phyloP scores from a whole-genome alignment of 495 filamentous ascomycete species.

The Bombardia bombarda region DNA sequence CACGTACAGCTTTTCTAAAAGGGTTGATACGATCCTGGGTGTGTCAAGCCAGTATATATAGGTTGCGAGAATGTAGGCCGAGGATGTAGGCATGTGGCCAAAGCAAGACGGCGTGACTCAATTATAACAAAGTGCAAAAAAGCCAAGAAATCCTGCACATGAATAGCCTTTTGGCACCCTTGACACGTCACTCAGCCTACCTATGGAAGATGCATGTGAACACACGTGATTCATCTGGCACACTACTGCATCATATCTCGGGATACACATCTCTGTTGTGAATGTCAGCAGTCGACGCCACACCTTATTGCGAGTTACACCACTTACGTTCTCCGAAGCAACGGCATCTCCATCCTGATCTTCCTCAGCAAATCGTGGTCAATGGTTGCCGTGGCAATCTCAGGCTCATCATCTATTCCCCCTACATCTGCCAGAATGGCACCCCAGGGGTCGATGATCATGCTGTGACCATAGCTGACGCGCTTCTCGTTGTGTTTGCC shows the following conservation, averaged over 20 bases:
- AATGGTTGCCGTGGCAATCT: slow-evolving; percentile 41
- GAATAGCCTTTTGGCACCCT: too few relatives aligned
- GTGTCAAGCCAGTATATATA: too few relatives aligned
- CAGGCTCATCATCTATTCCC: slow-evolving; percentile 33
- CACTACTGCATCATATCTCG: slow-evolving; percentile 8
- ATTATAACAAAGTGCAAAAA: too few relatives aligned
- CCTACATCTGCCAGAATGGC: slow-evolving; percentile 58
- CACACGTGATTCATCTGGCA: background rate
- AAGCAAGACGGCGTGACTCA: too few relatives aligned
- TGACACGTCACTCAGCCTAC: too few relatives aligned
- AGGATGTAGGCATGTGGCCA: too few relatives aligned
- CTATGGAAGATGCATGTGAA: background rate
- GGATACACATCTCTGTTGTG: slow-evolving; percentile 17
- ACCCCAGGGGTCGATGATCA: slow-evolving; percentile 88
- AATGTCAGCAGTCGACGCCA: background rate
- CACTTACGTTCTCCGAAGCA: slow-evolving; percentile 47
- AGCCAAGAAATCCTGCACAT: too few relatives aligned
- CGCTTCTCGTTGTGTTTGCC: slow-evolving; percentile 65
- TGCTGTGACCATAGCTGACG: slow-evolving; percentile 78
- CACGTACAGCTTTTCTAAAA: too few relatives aligned
- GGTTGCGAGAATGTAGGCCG: too few relatives aligned
- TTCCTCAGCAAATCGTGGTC: slow-evolving; percentile 36
- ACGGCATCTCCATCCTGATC: slow-evolving; percentile 53
- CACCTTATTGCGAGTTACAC: background rate
- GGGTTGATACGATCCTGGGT: too few relatives aligned